These are phyloP conservation scores for Oryza punctata DNA, from an alignment of 176 grass and related monocot species.

Conservation along the genomic window DNA sequence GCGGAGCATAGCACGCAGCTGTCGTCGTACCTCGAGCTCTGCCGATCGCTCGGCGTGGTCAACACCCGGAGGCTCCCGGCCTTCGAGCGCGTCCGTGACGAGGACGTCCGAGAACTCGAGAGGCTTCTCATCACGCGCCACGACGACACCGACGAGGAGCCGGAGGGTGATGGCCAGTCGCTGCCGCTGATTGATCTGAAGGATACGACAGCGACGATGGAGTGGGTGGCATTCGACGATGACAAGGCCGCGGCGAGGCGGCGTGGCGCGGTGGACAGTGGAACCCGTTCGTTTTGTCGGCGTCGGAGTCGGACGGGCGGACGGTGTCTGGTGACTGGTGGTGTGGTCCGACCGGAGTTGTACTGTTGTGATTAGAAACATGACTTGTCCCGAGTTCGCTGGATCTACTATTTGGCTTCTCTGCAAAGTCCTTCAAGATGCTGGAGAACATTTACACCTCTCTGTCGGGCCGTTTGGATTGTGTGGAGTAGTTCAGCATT, in stretches of 20 bases:
- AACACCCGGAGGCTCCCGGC: constrained; percentile 48
- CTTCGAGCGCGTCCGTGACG: constrained; percentile 34
- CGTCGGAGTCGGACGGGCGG: too few species aligned
- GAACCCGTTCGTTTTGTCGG: too few species aligned
- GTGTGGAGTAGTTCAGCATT: too few species aligned
- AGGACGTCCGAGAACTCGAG: constrained; percentile 42
- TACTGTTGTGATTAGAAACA: too few species aligned
- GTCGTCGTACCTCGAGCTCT: constrained; percentile 48
- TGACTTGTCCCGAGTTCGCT: too few species aligned
- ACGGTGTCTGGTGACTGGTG: too few species aligned
- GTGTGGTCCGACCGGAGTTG: too few species aligned
- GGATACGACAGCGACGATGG: background rate
- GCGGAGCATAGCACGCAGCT: constrained; percentile 45
- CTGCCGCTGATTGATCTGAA: background rate
- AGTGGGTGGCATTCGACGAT: constrained; percentile 15
- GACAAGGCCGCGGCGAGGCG: background rate
- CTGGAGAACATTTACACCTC: too few species aligned
- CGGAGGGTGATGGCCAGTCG: background rate
- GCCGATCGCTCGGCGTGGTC: constrained; percentile 51
- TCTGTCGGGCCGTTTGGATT: too few species aligned
- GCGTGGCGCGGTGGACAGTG: too few species aligned
- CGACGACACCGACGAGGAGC: background rate
- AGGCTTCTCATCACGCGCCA: constrained; percentile 15
- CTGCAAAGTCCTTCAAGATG: too few species aligned
- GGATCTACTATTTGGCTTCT: too few species aligned